Evolutionary conservation across 768 basidiomycete species (phyloP), one percentile per base, ranked within the genome.

Genomic region (Macrolepiota dolichaula): DNA sequence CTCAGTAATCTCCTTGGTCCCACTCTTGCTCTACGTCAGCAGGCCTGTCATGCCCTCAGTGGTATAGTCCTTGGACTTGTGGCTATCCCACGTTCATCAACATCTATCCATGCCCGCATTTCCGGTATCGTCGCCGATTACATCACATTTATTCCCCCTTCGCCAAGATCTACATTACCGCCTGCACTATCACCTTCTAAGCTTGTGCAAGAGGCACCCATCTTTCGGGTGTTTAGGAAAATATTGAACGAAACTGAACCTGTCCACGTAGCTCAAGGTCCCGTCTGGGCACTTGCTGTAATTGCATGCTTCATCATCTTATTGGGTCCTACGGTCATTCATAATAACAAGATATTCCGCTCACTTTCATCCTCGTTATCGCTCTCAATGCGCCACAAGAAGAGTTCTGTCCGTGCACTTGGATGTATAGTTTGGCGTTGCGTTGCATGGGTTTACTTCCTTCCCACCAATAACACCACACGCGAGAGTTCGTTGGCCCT

Each of bases 1-100:
- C 74, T 93, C 19, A 69, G 77, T 24, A 84, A 83, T 61, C 75
- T 93, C 15, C 80, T 91, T 7, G 87, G 85, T 3, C 80, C 84
- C 1, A 89, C 86, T 1, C 73, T 89, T 5, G 70, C 74, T n/a
- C 75, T 92, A 47, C 87, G 91, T 13, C 73, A 81, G 0, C 87
- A 89, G 69, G 91, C 91, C 6, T 89, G 87, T 50, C 84, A 91
- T 65, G 91, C 91, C 0, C 79, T 92, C 0, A 84, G 88, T 19
- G 89, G 90, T 2, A 79, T 91, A 35, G 87, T 83, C 3, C 68
- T 82, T 9, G 89, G 80, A 1, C 77, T 77, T 2, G 76, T 82
- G 3, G 74, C 73, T 38, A 70, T 87, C 22, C 82, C 85, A 0
- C 67, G 69, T 0, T 82, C 81, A 1, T 54, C 57, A 27, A 29